phyloP scores from a whole-genome alignment of 176 grass and related monocot genomes.

The Guadua angustifolia region DNA sequence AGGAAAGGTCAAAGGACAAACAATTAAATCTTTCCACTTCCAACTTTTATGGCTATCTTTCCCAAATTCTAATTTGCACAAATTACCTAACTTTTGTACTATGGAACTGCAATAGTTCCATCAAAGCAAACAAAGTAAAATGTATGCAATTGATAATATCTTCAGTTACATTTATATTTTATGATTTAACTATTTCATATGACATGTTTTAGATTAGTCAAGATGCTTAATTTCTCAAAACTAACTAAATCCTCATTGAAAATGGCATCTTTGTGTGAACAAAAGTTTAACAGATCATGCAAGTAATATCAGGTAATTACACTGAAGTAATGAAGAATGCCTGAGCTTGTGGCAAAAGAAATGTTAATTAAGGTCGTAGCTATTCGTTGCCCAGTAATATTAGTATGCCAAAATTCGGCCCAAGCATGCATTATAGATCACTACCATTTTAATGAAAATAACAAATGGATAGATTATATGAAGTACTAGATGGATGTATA shows the following conservation, averaged over 20 bases:
- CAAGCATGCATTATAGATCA: constrained; percentile 8
- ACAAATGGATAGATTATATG: constrained; percentile 18
- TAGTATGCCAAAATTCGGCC: background rate
- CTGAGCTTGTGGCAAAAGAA: constrained; percentile 17
- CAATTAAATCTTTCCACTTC: constrained; percentile 5
- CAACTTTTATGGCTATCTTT: background rate
- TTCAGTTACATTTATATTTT: background rate
- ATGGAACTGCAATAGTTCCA: background rate
- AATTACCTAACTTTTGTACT: background rate
- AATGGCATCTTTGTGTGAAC: background rate
- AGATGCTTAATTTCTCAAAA: constrained; percentile 17
- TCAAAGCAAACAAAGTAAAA: constrained; percentile 12
- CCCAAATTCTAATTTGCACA: constrained; percentile 1
- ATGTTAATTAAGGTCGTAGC: background rate
- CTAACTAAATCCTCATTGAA: background rate
- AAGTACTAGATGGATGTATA: too few relatives aligned
- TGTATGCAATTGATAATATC: background rate
- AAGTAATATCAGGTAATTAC: background rate
- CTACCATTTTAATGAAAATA: constrained; percentile 13
- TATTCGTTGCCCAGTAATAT: constrained; percentile 9
- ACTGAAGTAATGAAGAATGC: background rate
- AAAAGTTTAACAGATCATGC: constrained; percentile 10
- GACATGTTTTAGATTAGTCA: background rate
- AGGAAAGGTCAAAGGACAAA: constrained; percentile 3
- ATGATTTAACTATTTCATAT: constrained; percentile 1